Evolutionary conservation across 1,284 basidiomycete species (phyloP).

Genomic region (Sparassis latifolia): DNA sequence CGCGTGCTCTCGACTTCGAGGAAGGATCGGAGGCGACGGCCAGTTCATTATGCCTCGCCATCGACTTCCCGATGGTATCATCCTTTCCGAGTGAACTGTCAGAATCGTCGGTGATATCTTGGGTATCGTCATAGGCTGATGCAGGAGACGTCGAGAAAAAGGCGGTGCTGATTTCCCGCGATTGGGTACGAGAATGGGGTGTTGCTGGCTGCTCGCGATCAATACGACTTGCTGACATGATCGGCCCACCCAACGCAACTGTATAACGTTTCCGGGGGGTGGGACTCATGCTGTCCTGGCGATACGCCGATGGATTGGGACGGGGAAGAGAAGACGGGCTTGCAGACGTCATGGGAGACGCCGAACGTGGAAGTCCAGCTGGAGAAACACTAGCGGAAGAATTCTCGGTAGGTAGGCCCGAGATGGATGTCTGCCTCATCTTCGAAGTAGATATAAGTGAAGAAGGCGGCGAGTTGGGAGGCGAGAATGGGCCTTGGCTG

Average conservation of each 20-base stretch:
- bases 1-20: constrained; percentile 16
- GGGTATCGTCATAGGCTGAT: constrained; percentile 26
- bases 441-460: constrained; percentile 29
- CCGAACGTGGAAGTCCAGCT: constrained; percentile 20
- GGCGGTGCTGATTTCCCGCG: constrained; percentile 31
- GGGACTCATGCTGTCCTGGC: constrained; percentile 52
- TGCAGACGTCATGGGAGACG: constrained; percentile 13
- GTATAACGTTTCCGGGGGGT: constrained; percentile 78
- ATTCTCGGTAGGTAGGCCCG: constrained; percentile 21
- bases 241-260: constrained; percentile 69
- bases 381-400: constrained; percentile 13
- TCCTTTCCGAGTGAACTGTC: constrained; percentile 35
- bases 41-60: constrained; percentile 25
- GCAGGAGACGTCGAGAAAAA: constrained; percentile 36
- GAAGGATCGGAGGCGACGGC: constrained; percentile 19
- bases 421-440: constrained; percentile 23
- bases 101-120: constrained; percentile 27
- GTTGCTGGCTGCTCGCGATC: constrained; percentile 13
- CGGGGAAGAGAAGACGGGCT: constrained; percentile 27
- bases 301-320: constrained; percentile 26
- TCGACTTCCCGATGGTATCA: constrained; percentile 59
- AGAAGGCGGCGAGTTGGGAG: constrained; percentile 53
- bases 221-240: constrained; percentile 38
- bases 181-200: constrained; percentile 17
- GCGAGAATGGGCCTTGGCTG: constrained; percentile 45